phyloP scores from a whole-genome alignment of 345 rosid genomes.

The Eucalyptus marginata region DNA sequence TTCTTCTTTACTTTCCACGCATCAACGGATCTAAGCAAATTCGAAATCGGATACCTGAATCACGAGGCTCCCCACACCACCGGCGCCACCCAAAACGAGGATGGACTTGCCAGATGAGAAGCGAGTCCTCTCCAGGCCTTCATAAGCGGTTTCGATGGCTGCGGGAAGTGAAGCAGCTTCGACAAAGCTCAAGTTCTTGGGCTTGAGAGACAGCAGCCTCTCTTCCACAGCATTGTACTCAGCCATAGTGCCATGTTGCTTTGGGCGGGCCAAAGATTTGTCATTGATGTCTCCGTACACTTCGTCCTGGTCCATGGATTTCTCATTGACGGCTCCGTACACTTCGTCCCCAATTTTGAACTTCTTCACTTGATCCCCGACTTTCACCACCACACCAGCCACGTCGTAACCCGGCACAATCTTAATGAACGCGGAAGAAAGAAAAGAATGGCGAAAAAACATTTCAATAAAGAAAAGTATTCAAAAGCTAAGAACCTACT shows the following conservation, averaged over 20 bases:
- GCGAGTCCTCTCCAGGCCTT: conserved; percentile 61
- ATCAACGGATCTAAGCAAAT: background rate
- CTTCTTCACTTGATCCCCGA: conserved; percentile 52
- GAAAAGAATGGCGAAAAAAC: background rate
- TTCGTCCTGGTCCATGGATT: conserved; percentile 31
- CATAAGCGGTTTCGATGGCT: conserved; percentile 68
- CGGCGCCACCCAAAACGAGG: conserved; percentile 77
- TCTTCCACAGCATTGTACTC: conserved; percentile 79
- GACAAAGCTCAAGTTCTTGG: conserved; percentile 55
- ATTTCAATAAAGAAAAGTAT: background rate
- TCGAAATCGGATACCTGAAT: conserved; percentile 42
- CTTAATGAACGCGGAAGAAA: conserved; percentile 5
- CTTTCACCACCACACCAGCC: conserved; percentile 69
- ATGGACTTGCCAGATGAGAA: conserved; percentile 69
- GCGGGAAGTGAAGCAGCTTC: conserved; percentile 75
- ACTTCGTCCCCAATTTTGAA: conserved; percentile 79
- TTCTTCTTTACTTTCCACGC: background rate
- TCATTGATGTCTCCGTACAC: conserved; percentile 39
- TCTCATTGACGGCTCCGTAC: conserved; percentile 67
- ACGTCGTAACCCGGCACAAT: conserved; percentile 88
- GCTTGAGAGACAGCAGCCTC: conserved; percentile 60
- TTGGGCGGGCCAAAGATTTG: conserved; percentile 68
- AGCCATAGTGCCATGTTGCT: conserved; percentile 62
- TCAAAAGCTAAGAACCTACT: background rate
- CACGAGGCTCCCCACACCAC: conserved; percentile 85